phyloP scores from a whole-genome alignment of 2,329 filamentous ascomycete species.

The Phyllosticta citriasiana region DNA sequence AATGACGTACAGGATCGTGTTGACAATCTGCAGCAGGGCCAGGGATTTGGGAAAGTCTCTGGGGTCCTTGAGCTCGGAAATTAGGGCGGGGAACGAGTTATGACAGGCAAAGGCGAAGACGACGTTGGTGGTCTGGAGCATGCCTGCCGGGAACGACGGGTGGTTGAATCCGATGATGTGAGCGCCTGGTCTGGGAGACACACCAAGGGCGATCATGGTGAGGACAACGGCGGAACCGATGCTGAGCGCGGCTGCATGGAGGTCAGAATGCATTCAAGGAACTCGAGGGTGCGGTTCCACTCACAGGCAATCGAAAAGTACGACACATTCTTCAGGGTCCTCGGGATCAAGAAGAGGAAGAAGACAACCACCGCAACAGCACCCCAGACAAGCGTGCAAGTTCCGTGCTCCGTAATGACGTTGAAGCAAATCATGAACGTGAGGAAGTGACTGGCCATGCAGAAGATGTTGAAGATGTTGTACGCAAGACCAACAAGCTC shows the following conservation, averaged over 20 bases:
- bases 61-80: constrained; percentile 53
- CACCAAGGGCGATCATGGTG: constrained; percentile 58
- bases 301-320: constrained; percentile 51
- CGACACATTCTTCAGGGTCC: constrained; percentile 53
- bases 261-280: not conserved
- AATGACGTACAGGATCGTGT: constrained; percentile 53
- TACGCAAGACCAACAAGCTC: constrained; percentile 50
- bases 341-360: constrained; percentile 48
- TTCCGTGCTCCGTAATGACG: constrained; percentile 49
- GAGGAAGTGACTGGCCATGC: constrained; percentile 61
- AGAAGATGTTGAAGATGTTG: constrained; percentile 39
- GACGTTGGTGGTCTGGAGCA: constrained; percentile 44
- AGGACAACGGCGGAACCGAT: constrained; percentile 56
- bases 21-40: constrained; percentile 47
- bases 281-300: not conserved
- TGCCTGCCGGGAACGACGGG: constrained; percentile 32
- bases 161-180: constrained; percentile 20
- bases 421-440: constrained; percentile 62
- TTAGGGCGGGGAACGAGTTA: constrained; percentile 59
- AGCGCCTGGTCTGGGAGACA: constrained; percentile 27
- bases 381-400: constrained; percentile 55
- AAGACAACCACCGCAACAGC: constrained; percentile 50
- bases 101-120: constrained; percentile 60
- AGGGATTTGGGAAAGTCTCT: constrained; percentile 54
- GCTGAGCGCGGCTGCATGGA: constrained; percentile 46